Evolutionary conservation across 306 rosid genomes (phyloP).

Genomic region (Malus sylvestris): DNA sequence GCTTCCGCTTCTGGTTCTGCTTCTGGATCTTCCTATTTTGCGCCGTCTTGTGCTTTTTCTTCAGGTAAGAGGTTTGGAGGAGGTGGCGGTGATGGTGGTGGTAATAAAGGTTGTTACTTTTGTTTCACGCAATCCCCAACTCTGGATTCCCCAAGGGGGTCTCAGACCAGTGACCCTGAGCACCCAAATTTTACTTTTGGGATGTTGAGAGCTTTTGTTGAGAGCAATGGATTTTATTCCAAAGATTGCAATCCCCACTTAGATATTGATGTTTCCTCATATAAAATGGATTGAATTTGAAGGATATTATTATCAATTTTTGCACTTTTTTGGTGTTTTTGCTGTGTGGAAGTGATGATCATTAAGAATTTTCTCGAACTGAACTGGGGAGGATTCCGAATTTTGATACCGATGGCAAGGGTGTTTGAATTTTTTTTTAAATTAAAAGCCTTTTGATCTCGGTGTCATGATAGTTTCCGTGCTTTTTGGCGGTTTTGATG

Average conservation of each 20-base stretch:
- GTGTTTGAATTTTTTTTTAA: not conserved
- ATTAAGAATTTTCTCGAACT: not conserved
- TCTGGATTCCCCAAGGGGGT: constrained; percentile 36
- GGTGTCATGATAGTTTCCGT: not conserved
- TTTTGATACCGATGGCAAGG: not conserved
- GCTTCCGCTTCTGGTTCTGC: constrained; percentile 15
- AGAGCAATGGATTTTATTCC: constrained; percentile 63
- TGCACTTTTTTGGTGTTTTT: not conserved
- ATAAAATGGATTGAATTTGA: not conserved
- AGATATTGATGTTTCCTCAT: constrained; percentile 7
- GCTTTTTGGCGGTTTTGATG: not conserved
- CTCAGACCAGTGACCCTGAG: constrained; percentile 51
- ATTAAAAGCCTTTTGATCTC: not conserved
- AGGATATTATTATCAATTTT: not conserved
- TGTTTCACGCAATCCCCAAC: constrained; percentile 48
- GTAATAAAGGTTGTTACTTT: constrained; percentile 39
- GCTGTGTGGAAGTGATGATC: not conserved
- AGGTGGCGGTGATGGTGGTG: constrained; percentile 2
- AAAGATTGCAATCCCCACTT: constrained; percentile 67
- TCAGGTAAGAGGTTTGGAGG: constrained; percentile 32
- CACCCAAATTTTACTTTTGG: constrained; percentile 43
- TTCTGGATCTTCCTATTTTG: constrained; percentile 16
- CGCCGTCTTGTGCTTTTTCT: not conserved
- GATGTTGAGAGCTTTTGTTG: constrained; percentile 51
- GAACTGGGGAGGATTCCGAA: not conserved